phyloP scores from a whole-genome alignment of 257 asterid genomes.

The Forsythia suspensa region DNA sequence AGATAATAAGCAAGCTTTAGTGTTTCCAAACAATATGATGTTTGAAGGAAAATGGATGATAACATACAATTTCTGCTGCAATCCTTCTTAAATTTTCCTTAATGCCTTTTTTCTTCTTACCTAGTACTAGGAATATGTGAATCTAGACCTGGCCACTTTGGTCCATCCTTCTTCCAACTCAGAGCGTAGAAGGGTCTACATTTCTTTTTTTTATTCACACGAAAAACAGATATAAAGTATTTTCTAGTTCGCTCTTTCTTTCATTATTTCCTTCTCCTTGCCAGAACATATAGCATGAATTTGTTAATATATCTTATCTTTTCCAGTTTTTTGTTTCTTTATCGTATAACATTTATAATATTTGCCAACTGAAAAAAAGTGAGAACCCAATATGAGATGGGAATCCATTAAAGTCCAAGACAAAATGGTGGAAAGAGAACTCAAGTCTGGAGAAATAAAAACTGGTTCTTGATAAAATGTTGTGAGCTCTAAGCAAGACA shows the following conservation, averaged over 20 bases:
- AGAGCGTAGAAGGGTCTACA: neutral
- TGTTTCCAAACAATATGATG: constrained; percentile 18
- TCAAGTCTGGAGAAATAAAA: no score
- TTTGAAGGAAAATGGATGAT: constrained; percentile 3
- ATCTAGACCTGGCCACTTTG: constrained; percentile 9
- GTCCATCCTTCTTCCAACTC: neutral
- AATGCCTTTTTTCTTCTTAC: no score
- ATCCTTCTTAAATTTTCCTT: neutral
- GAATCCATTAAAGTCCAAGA: no score
- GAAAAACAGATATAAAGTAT: neutral
- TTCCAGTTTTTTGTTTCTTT: constrained; percentile 7
- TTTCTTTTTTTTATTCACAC: neutral
- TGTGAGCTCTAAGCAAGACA: no score
- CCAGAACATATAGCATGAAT: neutral
- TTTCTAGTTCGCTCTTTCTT: constrained; percentile 7
- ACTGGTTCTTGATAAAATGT: no score
- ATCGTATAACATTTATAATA: no score
- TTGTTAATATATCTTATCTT: neutral
- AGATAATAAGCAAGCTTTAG: constrained; percentile 19
- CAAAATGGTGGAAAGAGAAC: no score
- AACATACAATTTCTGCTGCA: neutral
- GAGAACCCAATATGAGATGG: no score
- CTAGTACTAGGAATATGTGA: constrained; percentile 4
- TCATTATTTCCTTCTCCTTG: neutral
- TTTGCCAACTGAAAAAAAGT: no score